Conservation (phyloP, 1,139 yeast species). For the Suhomyces guaymorum region DNA sequence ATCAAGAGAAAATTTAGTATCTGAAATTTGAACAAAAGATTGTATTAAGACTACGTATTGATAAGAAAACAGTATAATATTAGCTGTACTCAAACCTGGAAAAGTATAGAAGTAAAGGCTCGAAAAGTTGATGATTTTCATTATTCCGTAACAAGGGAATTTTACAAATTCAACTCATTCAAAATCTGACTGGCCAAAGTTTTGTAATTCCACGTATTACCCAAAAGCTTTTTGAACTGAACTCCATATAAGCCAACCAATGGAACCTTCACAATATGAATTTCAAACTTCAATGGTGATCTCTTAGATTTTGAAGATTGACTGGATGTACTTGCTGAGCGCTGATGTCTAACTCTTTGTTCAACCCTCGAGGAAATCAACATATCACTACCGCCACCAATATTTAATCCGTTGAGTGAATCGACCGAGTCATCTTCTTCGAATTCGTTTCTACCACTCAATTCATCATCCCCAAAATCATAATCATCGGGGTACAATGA, state of each 20-base stretch:
- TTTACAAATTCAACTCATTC: conserved; percentile 66
- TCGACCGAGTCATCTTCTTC: conserved; percentile 64
- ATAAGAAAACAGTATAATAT: no score
- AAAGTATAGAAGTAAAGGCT: no score
- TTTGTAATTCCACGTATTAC: conserved; percentile 95
- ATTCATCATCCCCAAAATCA: conserved; percentile 25
- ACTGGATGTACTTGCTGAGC: conserved; percentile 29
- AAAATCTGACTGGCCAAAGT: conserved; percentile 87
- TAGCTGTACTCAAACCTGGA: no score
- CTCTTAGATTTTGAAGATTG: conserved; percentile 24
- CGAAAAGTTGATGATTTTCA: no score
- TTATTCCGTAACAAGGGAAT: no score
- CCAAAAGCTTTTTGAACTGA: conserved; percentile 88
- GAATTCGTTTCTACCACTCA: conserved; percentile 26
- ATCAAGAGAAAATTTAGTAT: no score
- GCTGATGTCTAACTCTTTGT: conserved; percentile 45
- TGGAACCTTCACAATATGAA: conserved; percentile 90
- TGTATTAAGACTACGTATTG: no score
- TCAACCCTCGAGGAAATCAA: conserved; percentile 60
- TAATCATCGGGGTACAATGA: conserved; percentile 45
- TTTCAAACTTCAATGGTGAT: conserved; percentile 79
- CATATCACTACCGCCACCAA: conserved; percentile 67
- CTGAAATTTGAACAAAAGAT: no score
- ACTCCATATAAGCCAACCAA: conserved; percentile 89
- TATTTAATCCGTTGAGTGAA: conserved; percentile 50